phyloP scores from a whole-genome alignment of 208 protist genomes.

The Leishmania lainsoni region DNA sequence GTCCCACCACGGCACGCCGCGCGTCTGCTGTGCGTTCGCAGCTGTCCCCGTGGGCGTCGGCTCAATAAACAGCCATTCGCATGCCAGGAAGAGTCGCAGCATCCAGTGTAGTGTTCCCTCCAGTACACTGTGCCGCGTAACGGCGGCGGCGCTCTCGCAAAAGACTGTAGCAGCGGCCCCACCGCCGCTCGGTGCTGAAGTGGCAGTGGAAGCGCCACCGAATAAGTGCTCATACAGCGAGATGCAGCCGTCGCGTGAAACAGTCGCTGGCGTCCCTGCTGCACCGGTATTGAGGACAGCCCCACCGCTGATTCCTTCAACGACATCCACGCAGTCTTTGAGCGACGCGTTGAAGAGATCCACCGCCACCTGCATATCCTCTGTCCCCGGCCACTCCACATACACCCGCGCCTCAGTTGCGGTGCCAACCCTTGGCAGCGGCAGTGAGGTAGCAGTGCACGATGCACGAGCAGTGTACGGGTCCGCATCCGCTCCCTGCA shows the following conservation, averaged over 20 bases:
- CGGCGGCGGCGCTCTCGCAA: constrained; percentile 31
- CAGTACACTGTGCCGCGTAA: constrained; percentile 48
- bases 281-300: not conserved
- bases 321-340: constrained; percentile 12
- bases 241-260: not conserved
- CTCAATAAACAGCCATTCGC: constrained; percentile 26
- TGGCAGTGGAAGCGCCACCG: not conserved
- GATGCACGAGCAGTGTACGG: not conserved
- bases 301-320: not conserved
- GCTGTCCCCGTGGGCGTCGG: not conserved
- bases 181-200: not conserved
- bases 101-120: constrained; percentile 44
- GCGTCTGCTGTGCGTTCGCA: not conserved
- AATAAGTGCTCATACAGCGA: not conserved
- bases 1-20: constrained; percentile 17
- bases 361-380: constrained; percentile 16
- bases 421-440: not conserved
- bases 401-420: constrained; percentile 14
- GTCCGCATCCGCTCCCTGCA: not conserved
- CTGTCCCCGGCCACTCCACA: constrained; percentile 18
- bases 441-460: not conserved
- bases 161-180: not conserved
- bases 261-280: not conserved
- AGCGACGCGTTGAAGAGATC: constrained; percentile 21
- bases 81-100: constrained; percentile 30